These are phyloP conservation scores for Violaceomyces palustris DNA, from an alignment of 1,284 basidiomycete species.

Conservation along the genomic window DNA sequence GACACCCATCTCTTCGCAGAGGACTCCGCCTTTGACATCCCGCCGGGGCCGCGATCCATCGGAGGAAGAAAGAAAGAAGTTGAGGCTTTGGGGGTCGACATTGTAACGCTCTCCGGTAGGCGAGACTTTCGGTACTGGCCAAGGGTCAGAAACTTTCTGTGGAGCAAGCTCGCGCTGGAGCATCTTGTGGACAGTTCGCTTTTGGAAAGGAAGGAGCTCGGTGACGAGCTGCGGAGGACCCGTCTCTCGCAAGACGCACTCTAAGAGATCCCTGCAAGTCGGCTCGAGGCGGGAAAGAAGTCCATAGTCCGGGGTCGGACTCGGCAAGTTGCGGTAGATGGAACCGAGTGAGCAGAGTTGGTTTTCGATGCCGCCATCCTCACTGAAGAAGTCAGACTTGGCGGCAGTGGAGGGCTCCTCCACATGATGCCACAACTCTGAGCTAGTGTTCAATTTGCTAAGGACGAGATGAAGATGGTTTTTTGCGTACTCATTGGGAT, in stretches of 20 bases:
- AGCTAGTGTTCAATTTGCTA: too few relatives aligned
- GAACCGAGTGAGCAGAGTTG: slow-evolving; percentile 4
- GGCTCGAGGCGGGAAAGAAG: too few relatives aligned
- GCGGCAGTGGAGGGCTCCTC: too few relatives aligned
- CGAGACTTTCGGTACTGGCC: slow-evolving; percentile 1
- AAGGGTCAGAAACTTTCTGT: slow-evolving; percentile 2
- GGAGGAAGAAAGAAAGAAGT: neutral
- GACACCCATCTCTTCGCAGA: slow-evolving; percentile 26
- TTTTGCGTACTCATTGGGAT: too few relatives aligned
- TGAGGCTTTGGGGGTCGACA: neutral
- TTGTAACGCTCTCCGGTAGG: neutral
- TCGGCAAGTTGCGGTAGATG: slow-evolving; percentile 5
- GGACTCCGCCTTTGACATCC: slow-evolving; percentile 15
- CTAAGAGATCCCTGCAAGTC: neutral
- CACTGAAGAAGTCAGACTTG: too few relatives aligned
- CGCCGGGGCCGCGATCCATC: neutral
- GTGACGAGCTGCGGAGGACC: slow-evolving; percentile 3
- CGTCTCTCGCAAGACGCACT: neutral
- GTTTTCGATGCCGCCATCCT: too few relatives aligned
- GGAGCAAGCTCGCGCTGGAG: slow-evolving; percentile 13
- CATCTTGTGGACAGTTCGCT: slow-evolving; percentile 9
- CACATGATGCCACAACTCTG: too few relatives aligned
- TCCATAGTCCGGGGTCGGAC: too few relatives aligned
- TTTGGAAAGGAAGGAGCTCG: slow-evolving; percentile 9
- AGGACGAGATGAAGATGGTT: too few relatives aligned